Evolutionary conservation across 78 protist genomes (phyloP), one percentile per base, ranked within the genome.

Genomic region (Bigelowiella natans): DNA sequence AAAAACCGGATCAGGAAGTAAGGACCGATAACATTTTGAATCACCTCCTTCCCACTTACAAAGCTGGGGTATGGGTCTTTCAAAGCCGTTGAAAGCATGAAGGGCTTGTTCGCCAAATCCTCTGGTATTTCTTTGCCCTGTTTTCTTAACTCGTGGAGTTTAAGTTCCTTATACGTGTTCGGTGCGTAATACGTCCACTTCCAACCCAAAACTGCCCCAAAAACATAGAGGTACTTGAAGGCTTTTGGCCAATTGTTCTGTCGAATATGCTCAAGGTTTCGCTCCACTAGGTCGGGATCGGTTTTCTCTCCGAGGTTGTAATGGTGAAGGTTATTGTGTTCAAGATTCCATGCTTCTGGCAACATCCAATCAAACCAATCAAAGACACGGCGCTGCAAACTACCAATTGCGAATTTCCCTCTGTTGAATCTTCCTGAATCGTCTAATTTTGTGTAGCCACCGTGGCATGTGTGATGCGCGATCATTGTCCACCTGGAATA

Each of bases 291-390:
- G n/a, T n/a, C n/a, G n/a, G n/a, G n/a, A 39, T 39, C 90, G 38
- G 63, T 64, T 7, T 1, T 7, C 88, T 91, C 93, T 39, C 90
- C 63, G 29, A 84, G 88, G 36, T 82, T 87, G 88, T 39, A 86
- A 83, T 91, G 93, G 93, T 91, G 93, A 39, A 91, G 90, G 88
- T 91, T 86, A 90, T 91, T 91, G 90, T 91, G 93, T 90, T 91
- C 93, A 37, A 87, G 37, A 83, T 87, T 40, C 93, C 93, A 91
- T 30, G 90, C 90, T 83, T 91, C 93, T 29, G 93, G 93, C n/a
- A 91, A 83, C 90, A 91, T 91, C 93, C 93, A 91, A 83, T 91
- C 93, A 83, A 91, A 40, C 93, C 93, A 91, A 38, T 91, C 88
- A 1, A 1, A 1, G 0, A 18, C 39, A 31, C 93, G 93, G 31